Percentiles rank a stretch among this genome's conserved stretches.
phyloP scores from a whole-genome alignment of 129 eudicot genomes.

The Kitagawia praeruptora region DNA sequence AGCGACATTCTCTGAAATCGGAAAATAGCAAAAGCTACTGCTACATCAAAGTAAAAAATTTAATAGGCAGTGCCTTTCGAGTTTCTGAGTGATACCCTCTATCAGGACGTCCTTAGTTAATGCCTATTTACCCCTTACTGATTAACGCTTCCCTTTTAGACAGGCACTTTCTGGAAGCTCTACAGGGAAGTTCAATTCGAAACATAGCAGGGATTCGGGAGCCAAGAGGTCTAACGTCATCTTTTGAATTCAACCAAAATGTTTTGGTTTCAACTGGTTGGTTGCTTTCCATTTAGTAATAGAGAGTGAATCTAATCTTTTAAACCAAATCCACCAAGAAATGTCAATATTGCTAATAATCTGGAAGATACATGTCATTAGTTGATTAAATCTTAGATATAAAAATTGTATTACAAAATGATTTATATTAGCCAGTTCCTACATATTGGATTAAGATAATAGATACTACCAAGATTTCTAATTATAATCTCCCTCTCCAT shows the following conservation, averaged over 20 bases:
- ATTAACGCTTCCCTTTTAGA: background rate
- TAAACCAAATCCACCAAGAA: background rate
- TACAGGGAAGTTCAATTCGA: background rate
- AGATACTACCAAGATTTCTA: background rate
- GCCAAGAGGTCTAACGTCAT: background rate
- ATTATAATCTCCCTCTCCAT: background rate
- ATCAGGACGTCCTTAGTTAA: no score
- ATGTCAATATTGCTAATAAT: background rate
- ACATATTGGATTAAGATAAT: background rate
- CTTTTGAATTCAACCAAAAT: background rate
- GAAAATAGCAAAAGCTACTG: no score
- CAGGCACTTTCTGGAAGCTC: background rate
- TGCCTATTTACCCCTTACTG: background rate
- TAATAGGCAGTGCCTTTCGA: no score
- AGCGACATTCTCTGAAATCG: no score
- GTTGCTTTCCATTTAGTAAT: background rate
- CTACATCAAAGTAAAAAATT: background rate
- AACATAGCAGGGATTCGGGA: background rate
- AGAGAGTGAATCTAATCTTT: background rate
- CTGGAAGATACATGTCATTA: background rate
- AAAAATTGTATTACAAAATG: constrained; percentile 4
- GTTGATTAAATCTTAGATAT: background rate
- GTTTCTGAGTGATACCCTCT: no score
- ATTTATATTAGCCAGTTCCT: background rate
- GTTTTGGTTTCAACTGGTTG: no score